Evolutionary conservation across 257 asterid genomes (phyloP).

Genomic region (Cinchona pubescens): DNA sequence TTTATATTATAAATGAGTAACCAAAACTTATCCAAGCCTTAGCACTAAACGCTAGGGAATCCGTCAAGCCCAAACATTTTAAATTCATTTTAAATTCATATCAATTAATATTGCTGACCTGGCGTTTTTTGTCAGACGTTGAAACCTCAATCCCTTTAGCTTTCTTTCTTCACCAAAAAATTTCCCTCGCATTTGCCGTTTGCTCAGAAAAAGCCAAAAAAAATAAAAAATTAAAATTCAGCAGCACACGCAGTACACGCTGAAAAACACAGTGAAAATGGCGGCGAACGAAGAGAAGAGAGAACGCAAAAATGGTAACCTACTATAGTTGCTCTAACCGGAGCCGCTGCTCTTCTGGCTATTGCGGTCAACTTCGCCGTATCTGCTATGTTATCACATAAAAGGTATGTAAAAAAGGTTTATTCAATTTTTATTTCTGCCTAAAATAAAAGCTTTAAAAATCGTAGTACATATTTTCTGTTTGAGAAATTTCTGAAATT

Average conservation of each 20-base stretch:
- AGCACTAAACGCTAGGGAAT: too few relatives aligned
- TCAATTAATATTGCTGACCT: conserved; percentile 4
- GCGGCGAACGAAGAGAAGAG: conserved; percentile 30
- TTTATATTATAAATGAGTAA: too few relatives aligned
- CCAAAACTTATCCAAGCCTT: too few relatives aligned
- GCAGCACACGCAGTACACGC: neutral
- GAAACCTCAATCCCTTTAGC: neutral
- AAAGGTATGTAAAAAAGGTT: conserved; percentile 69
- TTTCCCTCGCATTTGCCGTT: conserved; percentile 30
- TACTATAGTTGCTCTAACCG: conserved; percentile 78
- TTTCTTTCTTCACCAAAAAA: conserved; percentile 7
- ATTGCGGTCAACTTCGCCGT: conserved; percentile 73
- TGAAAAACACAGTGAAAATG: conserved; percentile 13
- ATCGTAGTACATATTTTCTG: too few relatives aligned
- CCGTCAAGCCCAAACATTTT: neutral
- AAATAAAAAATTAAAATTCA: neutral
- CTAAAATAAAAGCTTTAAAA: too few relatives aligned
- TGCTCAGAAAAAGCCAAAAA: neutral
- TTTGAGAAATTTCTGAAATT: neutral
- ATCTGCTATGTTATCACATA: too few relatives aligned
- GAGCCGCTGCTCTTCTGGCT: conserved; percentile 81
- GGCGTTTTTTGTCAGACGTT: conserved; percentile 4
- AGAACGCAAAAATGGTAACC: conserved; percentile 30
- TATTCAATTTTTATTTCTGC: neutral
- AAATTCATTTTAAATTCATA: neutral